Evolutionary conservation across 192 early-diverging fungal species (phyloP), one percentile per base, ranked within the genome.

Genomic region (Coemansia asiatica): DNA sequence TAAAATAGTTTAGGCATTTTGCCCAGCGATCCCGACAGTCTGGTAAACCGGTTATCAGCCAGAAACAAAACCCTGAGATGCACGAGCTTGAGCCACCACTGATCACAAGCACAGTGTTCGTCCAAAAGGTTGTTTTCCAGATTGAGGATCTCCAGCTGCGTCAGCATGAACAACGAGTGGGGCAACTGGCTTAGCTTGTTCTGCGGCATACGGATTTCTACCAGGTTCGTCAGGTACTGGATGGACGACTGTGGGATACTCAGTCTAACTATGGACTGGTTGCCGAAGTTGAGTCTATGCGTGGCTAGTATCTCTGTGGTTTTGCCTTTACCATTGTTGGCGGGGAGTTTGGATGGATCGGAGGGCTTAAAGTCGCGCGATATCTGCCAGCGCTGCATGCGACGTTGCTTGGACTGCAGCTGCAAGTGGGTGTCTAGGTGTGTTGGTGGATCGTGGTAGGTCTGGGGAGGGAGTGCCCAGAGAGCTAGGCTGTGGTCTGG

Each of bases 111-210:
- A 33, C 53, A 47, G 12, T 31, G 6, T n/a, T 71, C 67, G 26
- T 74, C 71, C 53, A 82, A 58, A 6, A 8, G 29, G 61, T 82
- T 82, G 56, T 58, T 61, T 25, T 76, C 74, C 44, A 82, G 27
- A 58, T 82, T 77, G 4, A 82, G 65, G 25, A 71, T 74, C 65
- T 82, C 79, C 54, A 82, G 67, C 51, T 69, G 68, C 12, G 55
- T 28, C 29, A 82, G 48, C 61, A 60, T 36, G 16, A 82, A 82
- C 53, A 82, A 61, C 13, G 75, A 40, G 6, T 23, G 19, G 0
- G 79, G 79, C 61, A 82, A 47, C 22, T 10, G 21, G 1, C 27
- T 53, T 35, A 82, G 70, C 16, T 74, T 73, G 75, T 82, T 82
- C 31, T 71, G 69, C 21, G 78, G 73, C 44, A 81, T 65, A 19